These are phyloP conservation scores for Kurtzmaniella quercitrusa DNA, from an alignment of 1,139 yeast genomes.

Conservation along the genomic window DNA sequence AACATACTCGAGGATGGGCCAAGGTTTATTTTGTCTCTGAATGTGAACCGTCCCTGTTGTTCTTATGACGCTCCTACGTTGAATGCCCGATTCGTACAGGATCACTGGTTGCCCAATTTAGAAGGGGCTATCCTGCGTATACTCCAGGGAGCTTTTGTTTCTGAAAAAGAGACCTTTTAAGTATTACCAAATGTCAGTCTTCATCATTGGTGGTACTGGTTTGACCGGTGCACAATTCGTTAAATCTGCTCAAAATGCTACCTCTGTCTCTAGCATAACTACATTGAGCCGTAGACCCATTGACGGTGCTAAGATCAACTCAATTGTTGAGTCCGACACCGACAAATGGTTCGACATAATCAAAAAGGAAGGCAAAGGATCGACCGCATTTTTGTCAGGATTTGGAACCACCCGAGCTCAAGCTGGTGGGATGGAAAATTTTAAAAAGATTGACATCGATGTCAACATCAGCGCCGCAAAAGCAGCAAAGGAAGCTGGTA, in stretches of 20 bases:
- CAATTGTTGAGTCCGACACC: conserved; percentile 34
- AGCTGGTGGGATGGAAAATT: conserved; percentile 64
- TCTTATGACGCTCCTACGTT: neutral
- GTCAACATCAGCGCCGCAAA: conserved; percentile 60
- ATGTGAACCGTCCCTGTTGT: neutral
- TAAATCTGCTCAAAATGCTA: conserved; percentile 28
- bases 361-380: conserved; percentile 10
- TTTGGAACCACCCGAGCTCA: conserved; percentile 72
- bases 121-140: neutral
- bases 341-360: conserved; percentile 37
- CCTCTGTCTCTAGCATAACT: conserved; percentile 26
- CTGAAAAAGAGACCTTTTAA: neutral
- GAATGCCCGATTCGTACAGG: neutral
- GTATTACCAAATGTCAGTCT: conserved; percentile 17
- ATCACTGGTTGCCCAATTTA: neutral
- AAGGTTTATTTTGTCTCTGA: no score
- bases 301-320: conserved; percentile 18
- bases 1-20: no score
- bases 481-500: conserved; percentile 65
- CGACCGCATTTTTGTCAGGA: conserved; percentile 47
- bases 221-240: conserved; percentile 50
- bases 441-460: conserved; percentile 66
- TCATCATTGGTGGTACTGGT: conserved; percentile 60
- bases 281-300: conserved; percentile 44
- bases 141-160: neutral